Base-by-base conservation (phyloP, 1,284 basidiomycete species). In the Moesziomyces antarcticus region DNA sequence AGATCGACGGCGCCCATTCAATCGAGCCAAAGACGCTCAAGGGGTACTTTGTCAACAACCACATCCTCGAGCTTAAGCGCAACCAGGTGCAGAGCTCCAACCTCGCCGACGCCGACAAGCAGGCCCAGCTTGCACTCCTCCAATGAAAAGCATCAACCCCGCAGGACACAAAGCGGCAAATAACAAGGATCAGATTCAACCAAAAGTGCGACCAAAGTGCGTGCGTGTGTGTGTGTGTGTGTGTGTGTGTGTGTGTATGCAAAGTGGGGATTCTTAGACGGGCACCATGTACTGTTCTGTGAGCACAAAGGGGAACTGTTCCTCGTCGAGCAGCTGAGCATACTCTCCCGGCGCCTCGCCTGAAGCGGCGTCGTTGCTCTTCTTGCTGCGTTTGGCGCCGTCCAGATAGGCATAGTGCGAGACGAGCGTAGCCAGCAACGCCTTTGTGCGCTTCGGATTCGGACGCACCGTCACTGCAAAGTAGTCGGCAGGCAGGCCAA, bases 401-500 rank as follows among this genome's bases (percentile, higher is more conserved):
- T 88, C 87, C 48, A 98, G 90, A 84, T 96, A 94, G 18, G 88
- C 85, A 85, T 93, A 94, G 78, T 96, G 92, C 6, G 86, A 85
- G 65, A 91, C 90, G 20, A 99, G 87, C 20, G 89, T 85, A 25
- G 88, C 86, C 72, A 98, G 88, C 4, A 91, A 89, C 84, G 92
- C 93, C 69, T 85, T 82, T 85, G 93, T 91, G 14, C 82, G 62
- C 84, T 96, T 97, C 10, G 92, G 87, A 72, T 97, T 93, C 41
- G 96, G 96, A 16, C 70, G 67, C 79, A 98, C 86, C 44, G 90
- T 87, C 37, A 96, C 86, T 1, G 91, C 93, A 48, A 89, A 87
- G 83, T 97, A 99, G 78, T 94, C 91, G 3, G 96, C 93, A 2
- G 97, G 97, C 30, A 99, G 87, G 67, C 97, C 97, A 83, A 96